Base-by-base conservation (phyloP, 306 rosid genomes). In the Prunus armeniaca region DNA sequence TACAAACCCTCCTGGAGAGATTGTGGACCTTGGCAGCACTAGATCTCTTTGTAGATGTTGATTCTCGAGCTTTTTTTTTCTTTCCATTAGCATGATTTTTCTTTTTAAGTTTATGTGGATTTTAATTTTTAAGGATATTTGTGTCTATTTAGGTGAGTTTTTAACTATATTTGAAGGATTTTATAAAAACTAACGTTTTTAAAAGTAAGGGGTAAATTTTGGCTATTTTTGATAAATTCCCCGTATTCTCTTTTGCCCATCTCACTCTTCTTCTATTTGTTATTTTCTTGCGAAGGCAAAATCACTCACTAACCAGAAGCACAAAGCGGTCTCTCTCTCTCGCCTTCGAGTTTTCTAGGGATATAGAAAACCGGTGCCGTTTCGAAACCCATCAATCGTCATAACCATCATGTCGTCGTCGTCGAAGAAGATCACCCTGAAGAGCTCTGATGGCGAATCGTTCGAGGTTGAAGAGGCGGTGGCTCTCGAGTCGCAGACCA, bases 401-500 rank as follows among this genome's bases (percentile, higher is more conserved):
- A 3, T 57, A 38, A 27, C 34, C 18, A 67, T 4, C 13, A 69
- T 57, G 73, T 47, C 72, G 76, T 84, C 88, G 65, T 72, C 93
- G 32, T 58, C 83, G 38, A 87, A 51, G 83, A 91, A 85, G 81
- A 85, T 93, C 78, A 80, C 86, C 30, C 79, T 93, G 20, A 90
- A 76, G 85, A 91, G 96, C 81, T 91, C 90, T 2, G 98, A 93
- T 54, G 88, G 91, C 12, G 96, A 89, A 69, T n/a, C 87, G 3
- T 93, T 93, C 63, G 90, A 89, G 79, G 87, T 93, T 1, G 97
- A 91, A 3, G 93, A 87, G 56, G 87, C 84, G 14, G 96, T 91
- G 68, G 98, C 97, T 38, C 79, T 89, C 2, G 84, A 91, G 46
- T 91, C 98, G 2, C 98, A 91, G 83, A 87, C 93, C 18, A 91